These are phyloP conservation scores for Heritiera fomes DNA, from an alignment of 345 rosid genomes.

Conservation along the genomic window DNA sequence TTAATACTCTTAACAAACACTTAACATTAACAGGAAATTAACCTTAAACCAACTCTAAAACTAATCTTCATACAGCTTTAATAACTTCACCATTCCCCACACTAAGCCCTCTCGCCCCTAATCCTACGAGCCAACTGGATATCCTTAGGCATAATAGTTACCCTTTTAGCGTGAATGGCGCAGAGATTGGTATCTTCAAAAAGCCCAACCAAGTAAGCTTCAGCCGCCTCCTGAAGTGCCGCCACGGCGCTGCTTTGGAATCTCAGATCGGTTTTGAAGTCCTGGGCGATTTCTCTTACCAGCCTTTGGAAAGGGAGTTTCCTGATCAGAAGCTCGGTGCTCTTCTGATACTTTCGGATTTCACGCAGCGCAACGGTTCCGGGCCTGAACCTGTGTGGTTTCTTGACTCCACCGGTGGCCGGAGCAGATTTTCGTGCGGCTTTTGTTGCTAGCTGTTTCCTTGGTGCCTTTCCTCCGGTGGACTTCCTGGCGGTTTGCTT, in stretches of 20 bases:
- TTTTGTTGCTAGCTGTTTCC: conserved; percentile 54
- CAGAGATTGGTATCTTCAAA: conserved; percentile 56
- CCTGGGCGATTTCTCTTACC: conserved; percentile 60
- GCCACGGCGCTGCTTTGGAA: conserved; percentile 59
- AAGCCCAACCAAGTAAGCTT: conserved; percentile 53
- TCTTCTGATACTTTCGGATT: conserved; percentile 57
- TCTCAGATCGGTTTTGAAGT: conserved; percentile 56
- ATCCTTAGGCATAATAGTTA: conserved; percentile 56
- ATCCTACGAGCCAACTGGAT: conserved; percentile 59
- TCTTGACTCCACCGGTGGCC: conserved; percentile 61
- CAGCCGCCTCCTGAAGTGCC: conserved; percentile 51
- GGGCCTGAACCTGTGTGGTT: conserved; percentile 58
- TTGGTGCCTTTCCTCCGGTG: conserved; percentile 58
- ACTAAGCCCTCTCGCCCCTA: conserved; percentile 48
- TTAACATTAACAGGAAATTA: background rate
- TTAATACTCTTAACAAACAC: background rate
- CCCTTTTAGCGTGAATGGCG: conserved; percentile 57
- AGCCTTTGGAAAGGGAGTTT: conserved; percentile 56
- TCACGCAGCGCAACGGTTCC: conserved; percentile 54
- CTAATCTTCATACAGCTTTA: too few relatives aligned
- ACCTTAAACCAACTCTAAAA: background rate
- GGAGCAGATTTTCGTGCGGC: conserved; percentile 56
- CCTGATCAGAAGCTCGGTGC: conserved; percentile 52
- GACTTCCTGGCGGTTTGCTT: conserved; percentile 61
- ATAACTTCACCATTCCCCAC: too few relatives aligned